Evolutionary conservation across 257 asterid genomes (phyloP).

Genomic region (Fraxinus excelsior): DNA sequence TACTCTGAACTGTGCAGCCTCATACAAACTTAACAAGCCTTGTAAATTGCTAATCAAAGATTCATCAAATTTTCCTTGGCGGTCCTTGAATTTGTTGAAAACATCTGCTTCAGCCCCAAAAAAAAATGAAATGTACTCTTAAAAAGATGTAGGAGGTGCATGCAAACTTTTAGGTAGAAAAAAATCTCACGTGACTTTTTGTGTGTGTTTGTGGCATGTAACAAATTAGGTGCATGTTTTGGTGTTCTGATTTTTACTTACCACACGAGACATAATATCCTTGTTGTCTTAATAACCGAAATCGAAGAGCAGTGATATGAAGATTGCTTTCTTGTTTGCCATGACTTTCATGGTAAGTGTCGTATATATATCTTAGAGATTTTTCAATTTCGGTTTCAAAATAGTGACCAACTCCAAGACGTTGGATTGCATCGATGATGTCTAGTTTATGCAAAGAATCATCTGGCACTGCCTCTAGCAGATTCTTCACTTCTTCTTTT

Average conservation of each 20-base stretch:
- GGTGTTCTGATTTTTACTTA: background rate
- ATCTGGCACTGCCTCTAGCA: conserved; percentile 1
- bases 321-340: background rate
- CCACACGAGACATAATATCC: background rate
- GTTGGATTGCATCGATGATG: conserved; percentile 19
- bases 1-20: conserved; percentile 19
- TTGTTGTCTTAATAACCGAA: conserved; percentile 11
- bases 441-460: background rate
- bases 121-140: background rate
- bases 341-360: background rate
- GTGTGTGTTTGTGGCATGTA: background rate
- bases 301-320: background rate
- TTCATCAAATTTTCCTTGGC: conserved; percentile 2
- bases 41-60: background rate
- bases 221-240: background rate
- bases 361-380: background rate
- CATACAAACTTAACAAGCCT: conserved; percentile 18
- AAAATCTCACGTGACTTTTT: too few relatives aligned
- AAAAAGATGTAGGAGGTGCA: background rate
- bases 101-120: background rate
- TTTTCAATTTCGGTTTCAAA: conserved; percentile 4
- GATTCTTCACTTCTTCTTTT: conserved; percentile 17
- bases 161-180: background rate
- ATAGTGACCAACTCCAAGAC: conserved; percentile 19
- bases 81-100: conserved; percentile 2